Conservation (phyloP, 2,329 filamentous ascomycete species). For the Paraconiothyrium sp. region DNA sequence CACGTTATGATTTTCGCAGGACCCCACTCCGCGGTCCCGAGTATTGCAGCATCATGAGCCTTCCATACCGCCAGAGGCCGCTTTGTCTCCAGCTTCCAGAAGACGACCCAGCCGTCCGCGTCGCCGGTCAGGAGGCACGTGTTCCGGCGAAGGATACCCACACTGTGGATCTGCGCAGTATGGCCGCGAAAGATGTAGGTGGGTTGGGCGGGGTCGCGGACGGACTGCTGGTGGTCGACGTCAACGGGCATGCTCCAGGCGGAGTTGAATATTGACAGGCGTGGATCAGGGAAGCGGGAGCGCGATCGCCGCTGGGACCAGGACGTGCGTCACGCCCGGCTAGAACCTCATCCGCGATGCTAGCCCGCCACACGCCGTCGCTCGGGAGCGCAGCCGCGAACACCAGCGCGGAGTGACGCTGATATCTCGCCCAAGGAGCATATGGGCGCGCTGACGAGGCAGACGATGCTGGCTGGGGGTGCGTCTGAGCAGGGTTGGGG, state of each 20-base stretch:
- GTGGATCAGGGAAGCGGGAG: conserved; percentile 36
- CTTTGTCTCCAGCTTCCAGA: conserved; percentile 87
- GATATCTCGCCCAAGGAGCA: too few species aligned
- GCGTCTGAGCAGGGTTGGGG: background rate
- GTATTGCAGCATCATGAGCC: conserved; percentile 79
- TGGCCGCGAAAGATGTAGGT: conserved; percentile 86
- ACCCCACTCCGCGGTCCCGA: conserved; percentile 78
- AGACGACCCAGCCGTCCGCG: conserved; percentile 85
- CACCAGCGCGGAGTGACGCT: background rate
- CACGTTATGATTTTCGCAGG: conserved; percentile 83
- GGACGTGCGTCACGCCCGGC: conserved; percentile 17
- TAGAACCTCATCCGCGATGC: conserved; percentile 3
- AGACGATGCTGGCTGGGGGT: background rate
- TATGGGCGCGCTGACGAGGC: conserved; percentile 10
- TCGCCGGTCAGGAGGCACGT: conserved; percentile 84
- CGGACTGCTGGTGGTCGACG: conserved; percentile 36
- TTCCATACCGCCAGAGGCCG: conserved; percentile 85
- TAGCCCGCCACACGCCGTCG: background rate
- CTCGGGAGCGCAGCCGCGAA: too few species aligned
- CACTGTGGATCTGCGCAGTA: conserved; percentile 78
- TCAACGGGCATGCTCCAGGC: conserved; percentile 37
- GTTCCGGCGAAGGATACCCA: conserved; percentile 77
- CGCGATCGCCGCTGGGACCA: conserved; percentile 38
- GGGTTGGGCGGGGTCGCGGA: conserved; percentile 63
- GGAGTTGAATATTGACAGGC: conserved; percentile 23